These are phyloP conservation scores for Coprinopsis sp. DNA, from an alignment of 768 basidiomycete genomes.

Conservation along the genomic window DNA sequence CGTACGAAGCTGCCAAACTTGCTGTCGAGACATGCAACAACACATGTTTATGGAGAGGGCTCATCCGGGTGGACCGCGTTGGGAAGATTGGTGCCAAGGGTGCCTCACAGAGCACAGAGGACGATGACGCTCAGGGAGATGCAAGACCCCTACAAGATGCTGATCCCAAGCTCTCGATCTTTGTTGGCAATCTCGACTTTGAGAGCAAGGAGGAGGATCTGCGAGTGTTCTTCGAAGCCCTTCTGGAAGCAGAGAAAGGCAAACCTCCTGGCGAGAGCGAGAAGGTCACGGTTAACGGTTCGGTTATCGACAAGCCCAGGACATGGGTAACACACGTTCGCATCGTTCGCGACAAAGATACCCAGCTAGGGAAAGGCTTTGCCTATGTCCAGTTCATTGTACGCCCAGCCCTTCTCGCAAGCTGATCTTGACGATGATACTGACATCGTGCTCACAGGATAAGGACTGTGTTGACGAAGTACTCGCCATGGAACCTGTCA, in stretches of 20 bases:
- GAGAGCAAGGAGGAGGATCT: slow-evolving; percentile 88
- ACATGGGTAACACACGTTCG: slow-evolving; percentile 83
- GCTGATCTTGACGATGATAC: neutral
- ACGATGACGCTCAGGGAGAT: slow-evolving; percentile 15
- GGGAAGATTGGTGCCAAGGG: slow-evolving; percentile 22
- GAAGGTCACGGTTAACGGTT: slow-evolving; percentile 22
- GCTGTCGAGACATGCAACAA: slow-evolving; percentile 63
- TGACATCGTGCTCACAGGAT: slow-evolving; percentile 47
- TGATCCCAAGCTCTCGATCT: slow-evolving; percentile 80
- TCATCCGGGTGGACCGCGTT: slow-evolving; percentile 75
- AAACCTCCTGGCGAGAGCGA: slow-evolving; percentile 32
- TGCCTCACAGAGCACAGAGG: slow-evolving; percentile 11
- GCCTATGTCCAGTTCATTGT: slow-evolving; percentile 89
- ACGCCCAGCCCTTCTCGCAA: slow-evolving; percentile 21
- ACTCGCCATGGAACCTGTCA: slow-evolving; percentile 68
- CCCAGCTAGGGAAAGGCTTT: slow-evolving; percentile 93
- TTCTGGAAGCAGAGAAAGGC: slow-evolving; percentile 69
- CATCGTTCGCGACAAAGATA: slow-evolving; percentile 84
- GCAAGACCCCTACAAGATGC: slow-evolving; percentile 24
- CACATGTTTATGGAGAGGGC: slow-evolving; percentile 70
- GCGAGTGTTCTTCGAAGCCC: slow-evolving; percentile 77
- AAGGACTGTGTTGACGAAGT: slow-evolving; percentile 90
- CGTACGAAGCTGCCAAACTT: slow-evolving; percentile 61
- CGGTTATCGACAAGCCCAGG: slow-evolving; percentile 27
- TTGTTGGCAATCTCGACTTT: slow-evolving; percentile 93